These are phyloP conservation scores for Zygosaccharomyces siamensis DNA, from an alignment of 805 yeast species.

Conservation along the genomic window DNA sequence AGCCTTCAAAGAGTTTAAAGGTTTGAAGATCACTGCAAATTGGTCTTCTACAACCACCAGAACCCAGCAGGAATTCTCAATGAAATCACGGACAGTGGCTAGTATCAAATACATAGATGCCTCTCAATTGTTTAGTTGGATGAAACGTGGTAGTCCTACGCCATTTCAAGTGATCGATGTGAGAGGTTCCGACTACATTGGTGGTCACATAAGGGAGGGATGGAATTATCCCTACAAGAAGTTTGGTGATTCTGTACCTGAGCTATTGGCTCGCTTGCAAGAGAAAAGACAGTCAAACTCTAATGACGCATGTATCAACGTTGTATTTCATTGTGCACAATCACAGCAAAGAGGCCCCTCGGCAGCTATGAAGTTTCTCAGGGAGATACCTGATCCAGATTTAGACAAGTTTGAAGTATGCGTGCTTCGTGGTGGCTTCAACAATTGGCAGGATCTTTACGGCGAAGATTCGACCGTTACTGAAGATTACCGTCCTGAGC, in stretches of 20 bases:
- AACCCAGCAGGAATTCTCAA: not conserved
- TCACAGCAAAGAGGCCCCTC: constrained; percentile 92
- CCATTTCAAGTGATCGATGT: constrained; percentile 63
- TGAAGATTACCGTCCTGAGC: constrained; percentile 47
- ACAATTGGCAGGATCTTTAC: constrained; percentile 70
- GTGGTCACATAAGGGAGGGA: constrained; percentile 41
- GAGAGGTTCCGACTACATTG: constrained; percentile 74
- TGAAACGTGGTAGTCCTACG: constrained; percentile 20
- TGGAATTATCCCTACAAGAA: constrained; percentile 32
- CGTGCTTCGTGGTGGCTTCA: constrained; percentile 82
- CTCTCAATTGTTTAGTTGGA: constrained; percentile 25
- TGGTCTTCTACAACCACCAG: too few species aligned
- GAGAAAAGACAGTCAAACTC: constrained; percentile 14
- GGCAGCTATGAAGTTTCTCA: constrained; percentile 59
- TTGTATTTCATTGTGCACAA: constrained; percentile 83
- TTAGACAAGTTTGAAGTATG: constrained; percentile 47
- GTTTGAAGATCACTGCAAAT: not conserved
- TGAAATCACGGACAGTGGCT: constrained; percentile 18
- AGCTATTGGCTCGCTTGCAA: constrained; percentile 38
- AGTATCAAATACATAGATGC: constrained; percentile 28
- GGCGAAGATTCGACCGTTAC: constrained; percentile 65
- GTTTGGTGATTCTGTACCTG: constrained; percentile 66
- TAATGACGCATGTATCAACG: constrained; percentile 25
- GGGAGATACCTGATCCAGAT: constrained; percentile 30
- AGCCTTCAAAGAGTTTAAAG: not conserved